phyloP scores from a whole-genome alignment of 495 filamentous ascomycete species.

The Cudoniella acicularis region DNA sequence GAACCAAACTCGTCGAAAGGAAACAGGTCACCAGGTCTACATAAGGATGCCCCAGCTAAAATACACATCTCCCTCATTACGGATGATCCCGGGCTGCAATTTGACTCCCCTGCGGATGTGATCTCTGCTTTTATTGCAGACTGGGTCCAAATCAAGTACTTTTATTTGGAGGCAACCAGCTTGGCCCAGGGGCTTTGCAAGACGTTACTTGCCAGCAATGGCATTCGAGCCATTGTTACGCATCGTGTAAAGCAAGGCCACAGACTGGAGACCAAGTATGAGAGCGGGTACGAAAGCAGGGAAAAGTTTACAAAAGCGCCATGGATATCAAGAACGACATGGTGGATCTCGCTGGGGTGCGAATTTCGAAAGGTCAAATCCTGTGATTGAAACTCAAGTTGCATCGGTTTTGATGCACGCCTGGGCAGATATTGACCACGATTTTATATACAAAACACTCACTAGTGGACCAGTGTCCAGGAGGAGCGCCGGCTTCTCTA shows the following conservation, averaged over 20 bases:
- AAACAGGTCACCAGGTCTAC: too few species aligned
- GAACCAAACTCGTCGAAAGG: too few species aligned
- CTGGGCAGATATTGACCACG: conserved; percentile 29
- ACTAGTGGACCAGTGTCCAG: not conserved
- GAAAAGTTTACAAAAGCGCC: not conserved
- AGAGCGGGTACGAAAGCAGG: not conserved
- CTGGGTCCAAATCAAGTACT: conserved; percentile 8
- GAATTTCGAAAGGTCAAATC: conserved; percentile 12
- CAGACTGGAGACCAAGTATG: conserved; percentile 5
- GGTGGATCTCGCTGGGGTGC: conserved; percentile 20
- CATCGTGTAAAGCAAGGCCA: conserved; percentile 1
- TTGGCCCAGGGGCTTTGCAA: conserved; percentile 7
- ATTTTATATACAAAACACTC: conserved; percentile 25
- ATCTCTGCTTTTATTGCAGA: not conserved
- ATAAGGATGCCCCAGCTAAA: too few species aligned
- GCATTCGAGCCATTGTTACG: conserved; percentile 5
- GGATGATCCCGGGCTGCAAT: not conserved
- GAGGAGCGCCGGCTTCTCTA: conserved; percentile 4
- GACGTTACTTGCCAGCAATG: conserved; percentile 4
- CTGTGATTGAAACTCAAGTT: conserved; percentile 28
- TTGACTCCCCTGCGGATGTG: not conserved
- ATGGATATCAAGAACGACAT: conserved; percentile 19
- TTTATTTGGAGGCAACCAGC: not conserved
- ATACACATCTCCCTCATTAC: not conserved
- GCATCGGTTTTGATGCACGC: conserved; percentile 22